Evolutionary conservation across 495 filamentous ascomycete species (phyloP).

Genomic region (Podospora tetraspora): DNA sequence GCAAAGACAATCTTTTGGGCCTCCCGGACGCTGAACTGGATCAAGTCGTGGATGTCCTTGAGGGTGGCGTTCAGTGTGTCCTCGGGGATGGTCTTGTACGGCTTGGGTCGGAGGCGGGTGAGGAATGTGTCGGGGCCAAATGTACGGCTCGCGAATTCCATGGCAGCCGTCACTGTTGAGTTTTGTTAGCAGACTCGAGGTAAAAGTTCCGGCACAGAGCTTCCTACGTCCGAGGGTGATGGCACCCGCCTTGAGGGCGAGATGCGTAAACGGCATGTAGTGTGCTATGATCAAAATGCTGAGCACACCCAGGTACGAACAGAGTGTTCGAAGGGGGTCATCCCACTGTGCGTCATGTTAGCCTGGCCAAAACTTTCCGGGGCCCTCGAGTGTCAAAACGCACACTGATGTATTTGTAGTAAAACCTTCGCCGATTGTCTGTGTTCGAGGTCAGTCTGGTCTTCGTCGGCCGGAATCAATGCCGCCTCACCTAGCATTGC

Average conservation of each 20-base stretch:
- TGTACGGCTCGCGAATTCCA: not conserved
- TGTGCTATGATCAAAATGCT: not conserved
- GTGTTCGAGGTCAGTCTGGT: not conserved
- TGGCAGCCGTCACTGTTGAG: not conserved
- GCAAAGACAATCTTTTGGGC: not conserved
- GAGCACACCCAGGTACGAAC: not conserved
- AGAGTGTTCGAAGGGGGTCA: not conserved
- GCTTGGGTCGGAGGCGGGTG: not conserved
- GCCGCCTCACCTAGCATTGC: not conserved
- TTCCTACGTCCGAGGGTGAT: not conserved
- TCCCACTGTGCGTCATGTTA: conserved; percentile 1
- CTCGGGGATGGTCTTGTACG: conserved; percentile 1
- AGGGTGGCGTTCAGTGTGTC: not conserved
- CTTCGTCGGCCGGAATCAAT: not conserved
- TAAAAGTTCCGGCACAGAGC: no score
- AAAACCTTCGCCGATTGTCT: not conserved
- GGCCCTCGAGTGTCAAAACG: not conserved
- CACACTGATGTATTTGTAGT: conserved; percentile 4
- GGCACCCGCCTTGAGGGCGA: not conserved
- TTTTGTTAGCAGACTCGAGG: not conserved
- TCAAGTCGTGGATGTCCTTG: conserved; percentile 4
- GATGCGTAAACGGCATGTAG: not conserved
- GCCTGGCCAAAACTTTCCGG: not conserved
- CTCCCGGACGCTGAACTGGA: not conserved
- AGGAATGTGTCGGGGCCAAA: conserved; percentile 8